These are phyloP conservation scores for Scytalidium sp. DNA, from an alignment of 2,329 filamentous ascomycete species.

Conservation along the genomic window DNA sequence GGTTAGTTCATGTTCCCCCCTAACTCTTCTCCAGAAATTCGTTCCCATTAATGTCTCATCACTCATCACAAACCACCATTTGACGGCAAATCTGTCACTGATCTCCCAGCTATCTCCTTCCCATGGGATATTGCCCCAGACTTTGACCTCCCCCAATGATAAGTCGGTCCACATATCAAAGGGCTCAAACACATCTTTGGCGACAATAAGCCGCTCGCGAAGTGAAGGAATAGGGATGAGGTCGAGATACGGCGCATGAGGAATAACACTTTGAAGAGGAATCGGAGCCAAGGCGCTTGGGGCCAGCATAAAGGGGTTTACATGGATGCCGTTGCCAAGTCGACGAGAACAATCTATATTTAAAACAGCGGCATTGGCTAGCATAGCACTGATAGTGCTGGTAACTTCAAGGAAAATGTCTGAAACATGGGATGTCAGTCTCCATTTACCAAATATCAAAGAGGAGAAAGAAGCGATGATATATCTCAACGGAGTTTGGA, in stretches of 20 bases:
- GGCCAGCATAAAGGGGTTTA: constrained; percentile 1
- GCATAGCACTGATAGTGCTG: constrained; percentile 8
- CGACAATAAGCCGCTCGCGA: constrained; percentile 18
- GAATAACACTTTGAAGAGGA: constrained; percentile 21
- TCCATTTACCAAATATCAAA: not conserved
- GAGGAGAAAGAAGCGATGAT: not conserved
- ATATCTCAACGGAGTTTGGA: constrained; percentile 3
- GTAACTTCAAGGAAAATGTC: constrained; percentile 2
- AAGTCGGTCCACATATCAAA: constrained; percentile 15
- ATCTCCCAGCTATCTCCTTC: constrained; percentile 27
- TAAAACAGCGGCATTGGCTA: constrained; percentile 8
- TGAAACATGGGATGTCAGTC: not conserved
- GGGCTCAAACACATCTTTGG: constrained; percentile 8
- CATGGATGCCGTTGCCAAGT: constrained; percentile 2
- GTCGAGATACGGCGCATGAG: constrained; percentile 34
- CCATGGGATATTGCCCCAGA: constrained; percentile 27
- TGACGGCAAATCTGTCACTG: constrained; percentile 18
- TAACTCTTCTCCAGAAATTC: constrained; percentile 25
- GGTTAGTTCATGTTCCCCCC: constrained; percentile 16
- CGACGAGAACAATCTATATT: constrained; percentile 7
- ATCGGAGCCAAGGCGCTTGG: constrained; percentile 23
- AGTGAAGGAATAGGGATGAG: constrained; percentile 31
- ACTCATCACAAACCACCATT: constrained; percentile 27
- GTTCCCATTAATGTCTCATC: constrained; percentile 22
- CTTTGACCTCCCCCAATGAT: constrained; percentile 17